These are phyloP conservation scores for Moniliophthora roreri DNA, from an alignment of 1,284 basidiomycete genomes.

Conservation along the genomic window DNA sequence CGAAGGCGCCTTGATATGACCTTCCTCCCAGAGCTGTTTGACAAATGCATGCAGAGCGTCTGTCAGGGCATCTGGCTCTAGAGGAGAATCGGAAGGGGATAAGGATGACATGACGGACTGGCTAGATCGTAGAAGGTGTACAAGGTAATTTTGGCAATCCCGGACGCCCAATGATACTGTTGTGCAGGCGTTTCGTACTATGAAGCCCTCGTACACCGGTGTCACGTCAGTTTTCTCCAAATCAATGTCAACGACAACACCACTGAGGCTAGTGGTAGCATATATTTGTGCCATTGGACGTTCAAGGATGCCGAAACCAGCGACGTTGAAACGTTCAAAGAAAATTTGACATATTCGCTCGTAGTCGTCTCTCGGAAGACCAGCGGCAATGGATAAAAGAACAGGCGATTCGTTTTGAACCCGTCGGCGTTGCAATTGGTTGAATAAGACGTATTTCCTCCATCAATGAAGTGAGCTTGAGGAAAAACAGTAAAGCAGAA, in stretches of 20 bases:
- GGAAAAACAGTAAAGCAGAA: neutral
- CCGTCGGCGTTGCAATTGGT: constrained; percentile 73
- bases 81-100: constrained; percentile 48
- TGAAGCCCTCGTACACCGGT: constrained; percentile 79
- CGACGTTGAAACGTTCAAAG: constrained; percentile 95
- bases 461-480: constrained; percentile 6
- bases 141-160: constrained; percentile 79
- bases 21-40: constrained; percentile 57
- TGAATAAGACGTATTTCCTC: constrained; percentile 87
- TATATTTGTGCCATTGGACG: constrained; percentile 85
- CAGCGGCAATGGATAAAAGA: constrained; percentile 71
- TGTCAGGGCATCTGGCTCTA: constrained; percentile 46
- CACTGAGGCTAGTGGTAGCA: constrained; percentile 76
- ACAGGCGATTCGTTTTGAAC: constrained; percentile 88
- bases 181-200: constrained; percentile 60
- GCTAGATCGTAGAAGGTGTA: constrained; percentile 66
- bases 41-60: constrained; percentile 57
- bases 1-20: constrained; percentile 68
- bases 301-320: constrained; percentile 83
- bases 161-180: constrained; percentile 65
- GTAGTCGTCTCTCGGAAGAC: constrained; percentile 71
- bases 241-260: constrained; percentile 86
- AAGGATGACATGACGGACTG: constrained; percentile 66
- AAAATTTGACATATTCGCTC: constrained; percentile 85
- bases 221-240: constrained; percentile 75